Evolutionary conservation across 2,329 filamentous ascomycete genomes (phyloP).

Genomic region (Eurotiales sp.): DNA sequence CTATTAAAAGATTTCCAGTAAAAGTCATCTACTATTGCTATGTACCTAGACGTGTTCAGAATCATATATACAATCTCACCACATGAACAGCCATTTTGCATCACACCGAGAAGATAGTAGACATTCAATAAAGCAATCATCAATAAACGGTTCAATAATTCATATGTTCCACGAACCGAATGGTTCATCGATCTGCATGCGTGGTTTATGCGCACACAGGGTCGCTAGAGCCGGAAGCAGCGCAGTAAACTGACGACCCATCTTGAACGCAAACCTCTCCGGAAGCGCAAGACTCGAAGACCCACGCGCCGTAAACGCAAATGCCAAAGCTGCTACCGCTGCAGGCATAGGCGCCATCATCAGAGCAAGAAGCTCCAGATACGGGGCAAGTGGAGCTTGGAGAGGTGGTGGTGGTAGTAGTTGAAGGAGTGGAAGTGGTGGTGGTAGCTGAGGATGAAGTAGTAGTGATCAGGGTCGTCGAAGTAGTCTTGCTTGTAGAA

Average conservation of each 20-base stretch:
- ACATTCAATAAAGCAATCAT: too few species aligned
- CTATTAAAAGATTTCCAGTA: too few species aligned
- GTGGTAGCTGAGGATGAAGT: background rate
- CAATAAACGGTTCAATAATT: too few species aligned
- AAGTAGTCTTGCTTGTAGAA: background rate
- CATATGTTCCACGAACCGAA: too few species aligned
- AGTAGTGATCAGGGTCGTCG: background rate
- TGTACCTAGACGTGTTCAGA: too few species aligned
- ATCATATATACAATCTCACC: too few species aligned
- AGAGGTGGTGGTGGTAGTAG: background rate
- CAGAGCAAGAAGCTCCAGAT: background rate
- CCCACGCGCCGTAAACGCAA: background rate
- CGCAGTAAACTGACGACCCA: background rate
- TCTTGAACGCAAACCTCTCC: background rate
- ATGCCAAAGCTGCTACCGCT: background rate
- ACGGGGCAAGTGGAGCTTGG: background rate
- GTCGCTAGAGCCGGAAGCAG: background rate
- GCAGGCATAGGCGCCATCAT: background rate
- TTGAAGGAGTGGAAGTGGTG: background rate
- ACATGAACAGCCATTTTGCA: too few species aligned
- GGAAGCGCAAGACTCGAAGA: background rate
- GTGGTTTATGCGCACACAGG: background rate
- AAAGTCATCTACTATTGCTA: too few species aligned
- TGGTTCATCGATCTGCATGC: too few species aligned
- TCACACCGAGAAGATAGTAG: too few species aligned